phyloP scores from a whole-genome alignment of 495 filamentous ascomycete species.

The Echria macrotheca region DNA sequence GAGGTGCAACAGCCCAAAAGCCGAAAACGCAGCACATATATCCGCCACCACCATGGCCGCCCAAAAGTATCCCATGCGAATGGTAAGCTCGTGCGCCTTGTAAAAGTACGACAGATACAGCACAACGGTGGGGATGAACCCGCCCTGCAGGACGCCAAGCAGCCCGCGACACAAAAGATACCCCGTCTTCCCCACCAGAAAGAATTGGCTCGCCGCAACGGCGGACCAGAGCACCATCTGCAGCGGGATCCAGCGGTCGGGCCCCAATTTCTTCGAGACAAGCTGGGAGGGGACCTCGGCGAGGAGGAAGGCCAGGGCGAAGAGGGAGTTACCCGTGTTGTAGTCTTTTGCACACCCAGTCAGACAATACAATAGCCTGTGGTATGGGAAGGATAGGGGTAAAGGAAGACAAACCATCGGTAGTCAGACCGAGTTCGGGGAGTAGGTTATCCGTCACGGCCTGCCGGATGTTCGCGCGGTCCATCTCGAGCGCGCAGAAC shows the following conservation, averaged over 20 bases:
- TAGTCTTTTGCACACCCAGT: conserved; percentile 41
- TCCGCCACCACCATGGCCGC: conserved; percentile 45
- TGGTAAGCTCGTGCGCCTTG: conserved; percentile 44
- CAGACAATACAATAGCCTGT: neutral
- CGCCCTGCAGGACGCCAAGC: conserved; percentile 66
- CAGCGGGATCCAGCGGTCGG: conserved; percentile 73
- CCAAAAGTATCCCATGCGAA: conserved; percentile 46
- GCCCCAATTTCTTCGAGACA: conserved; percentile 65
- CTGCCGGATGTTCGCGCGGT: conserved; percentile 67
- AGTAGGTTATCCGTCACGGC: conserved; percentile 70
- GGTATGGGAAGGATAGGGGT: neutral
- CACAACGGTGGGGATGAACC: conserved; percentile 46
- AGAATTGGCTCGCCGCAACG: conserved; percentile 60
- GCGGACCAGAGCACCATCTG: conserved; percentile 74
- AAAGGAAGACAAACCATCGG: conserved; percentile 47
- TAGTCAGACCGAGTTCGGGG: conserved; percentile 51
- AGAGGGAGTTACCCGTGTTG: conserved; percentile 71
- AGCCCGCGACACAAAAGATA: conserved; percentile 59
- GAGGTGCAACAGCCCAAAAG: conserved; percentile 44
- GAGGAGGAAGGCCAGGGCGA: conserved; percentile 57
- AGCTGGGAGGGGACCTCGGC: conserved; percentile 73
- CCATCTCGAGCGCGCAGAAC: conserved; percentile 74
- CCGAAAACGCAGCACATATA: conserved; percentile 45
- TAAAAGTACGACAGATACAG: conserved; percentile 51
- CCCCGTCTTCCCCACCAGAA: conserved; percentile 48